These are phyloP conservation scores for Cryptosporidium xiaoi DNA, from an alignment of 169 alveolate species.

Conservation along the genomic window DNA sequence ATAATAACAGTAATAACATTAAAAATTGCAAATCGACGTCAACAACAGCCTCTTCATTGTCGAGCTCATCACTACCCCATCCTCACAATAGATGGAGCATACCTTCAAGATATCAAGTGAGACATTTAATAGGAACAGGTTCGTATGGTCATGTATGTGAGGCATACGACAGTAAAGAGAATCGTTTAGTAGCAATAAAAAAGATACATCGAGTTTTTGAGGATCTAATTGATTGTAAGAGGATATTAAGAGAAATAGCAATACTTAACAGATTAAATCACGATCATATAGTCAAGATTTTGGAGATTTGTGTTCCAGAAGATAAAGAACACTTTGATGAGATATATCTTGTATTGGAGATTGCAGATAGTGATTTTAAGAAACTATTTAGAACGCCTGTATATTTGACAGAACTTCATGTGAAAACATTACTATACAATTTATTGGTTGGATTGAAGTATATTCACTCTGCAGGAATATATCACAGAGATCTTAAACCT, in stretches of 20 bases:
- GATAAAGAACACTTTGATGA: conserved; percentile 91
- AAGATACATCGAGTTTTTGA: conserved; percentile 94
- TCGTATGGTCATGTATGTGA: conserved; percentile 92
- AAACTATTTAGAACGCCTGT: conserved; percentile 94
- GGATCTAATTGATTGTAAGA: conserved; percentile 95
- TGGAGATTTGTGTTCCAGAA: conserved; percentile 92
- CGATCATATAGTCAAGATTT: conserved; percentile 90
- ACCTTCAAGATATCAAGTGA: conserved; percentile 88
- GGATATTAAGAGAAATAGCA: conserved; percentile 95
- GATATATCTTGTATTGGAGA: conserved; percentile 96
- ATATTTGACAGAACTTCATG: conserved; percentile 92
- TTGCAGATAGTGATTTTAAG: conserved; percentile 97
- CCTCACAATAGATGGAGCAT: conserved; percentile 73
- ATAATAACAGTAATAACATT: conserved; percentile 5
- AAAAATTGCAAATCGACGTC: conserved; percentile 55
- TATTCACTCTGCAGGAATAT: conserved; percentile 94
- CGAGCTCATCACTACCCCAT: conserved; percentile 9
- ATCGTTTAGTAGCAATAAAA: conserved; percentile 94
- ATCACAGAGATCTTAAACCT: conserved; percentile 98
- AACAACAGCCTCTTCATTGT: conserved; percentile 37
- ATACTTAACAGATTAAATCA: conserved; percentile 92
- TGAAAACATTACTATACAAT: conserved; percentile 88
- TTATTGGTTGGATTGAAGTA: conserved; percentile 94
- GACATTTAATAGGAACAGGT: conserved; percentile 92
- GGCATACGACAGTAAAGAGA: conserved; percentile 87